Conservation (phyloP, 345 rosid genomes). For the Eutrema yunnanense region DNA sequence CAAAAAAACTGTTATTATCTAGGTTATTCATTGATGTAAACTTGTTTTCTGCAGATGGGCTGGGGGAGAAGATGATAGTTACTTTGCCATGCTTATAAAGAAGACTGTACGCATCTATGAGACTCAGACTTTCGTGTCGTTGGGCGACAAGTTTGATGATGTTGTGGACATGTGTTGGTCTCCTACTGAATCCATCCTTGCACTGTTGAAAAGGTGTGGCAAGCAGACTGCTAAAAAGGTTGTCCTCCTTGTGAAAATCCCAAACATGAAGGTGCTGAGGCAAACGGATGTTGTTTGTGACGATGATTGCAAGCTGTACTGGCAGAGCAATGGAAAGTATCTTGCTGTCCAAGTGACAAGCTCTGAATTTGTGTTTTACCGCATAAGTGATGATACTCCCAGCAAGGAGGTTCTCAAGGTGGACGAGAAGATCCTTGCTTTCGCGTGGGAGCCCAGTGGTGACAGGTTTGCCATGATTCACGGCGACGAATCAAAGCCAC, state of each 20-base stretch:
- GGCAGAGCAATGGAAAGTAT: constrained; percentile 86
- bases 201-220: constrained; percentile 35
- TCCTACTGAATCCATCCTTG: constrained; percentile 68
- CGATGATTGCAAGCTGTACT: constrained; percentile 74
- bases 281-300: constrained; percentile 70
- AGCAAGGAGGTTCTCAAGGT: constrained; percentile 66
- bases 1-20: too few species aligned
- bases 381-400: constrained; percentile 75
- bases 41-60: too few species aligned
- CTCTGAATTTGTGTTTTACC: constrained; percentile 72
- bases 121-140: too few species aligned
- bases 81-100: too few species aligned
- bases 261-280: constrained; percentile 63
- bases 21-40: too few species aligned
- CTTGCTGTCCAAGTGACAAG: constrained; percentile 63
- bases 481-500: too few species aligned
- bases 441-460: constrained; percentile 92
- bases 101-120: too few species aligned
- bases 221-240: constrained; percentile 49
- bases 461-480: constrained; percentile 50
- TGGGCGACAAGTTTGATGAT: constrained; percentile 19
- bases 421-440: constrained; percentile 37
- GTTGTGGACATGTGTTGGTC: constrained; percentile 79
- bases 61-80: too few species aligned
- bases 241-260: constrained; percentile 58